Conservation (phyloP, 768 basidiomycete species). For the Russula abietina region DNA sequence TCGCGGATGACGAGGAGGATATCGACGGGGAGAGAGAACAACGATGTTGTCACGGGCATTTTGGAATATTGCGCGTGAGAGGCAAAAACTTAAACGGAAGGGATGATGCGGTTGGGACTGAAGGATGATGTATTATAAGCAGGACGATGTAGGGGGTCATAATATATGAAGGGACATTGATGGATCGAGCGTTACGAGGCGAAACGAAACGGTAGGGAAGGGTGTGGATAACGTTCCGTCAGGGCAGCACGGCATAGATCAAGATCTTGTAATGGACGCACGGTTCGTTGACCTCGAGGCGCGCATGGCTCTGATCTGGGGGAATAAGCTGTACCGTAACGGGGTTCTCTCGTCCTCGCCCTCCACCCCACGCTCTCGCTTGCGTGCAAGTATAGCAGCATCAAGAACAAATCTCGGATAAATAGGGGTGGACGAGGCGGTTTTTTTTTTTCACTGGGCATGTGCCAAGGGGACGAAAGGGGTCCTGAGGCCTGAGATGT, state of each 20-base stretch:
- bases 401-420: background rate
- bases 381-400: conserved; percentile 1
- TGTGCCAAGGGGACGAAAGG: background rate
- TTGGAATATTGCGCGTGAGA: background rate
- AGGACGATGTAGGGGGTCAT: background rate
- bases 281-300: conserved; percentile 7
- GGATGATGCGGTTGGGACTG: conserved; percentile 5
- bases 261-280: conserved; percentile 12
- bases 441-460: background rate
- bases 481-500: background rate
- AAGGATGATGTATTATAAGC: conserved; percentile 7
- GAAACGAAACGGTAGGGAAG: conserved; percentile 6
- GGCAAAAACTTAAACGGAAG: background rate
- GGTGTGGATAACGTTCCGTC: conserved; percentile 15
- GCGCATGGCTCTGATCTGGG: background rate
- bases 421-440: background rate
- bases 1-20: conserved; percentile 26
- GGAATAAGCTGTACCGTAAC: conserved; percentile 15
- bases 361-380: background rate
- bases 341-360: background rate
- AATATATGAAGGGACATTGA: conserved; percentile 8
- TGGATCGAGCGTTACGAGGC: conserved; percentile 9
- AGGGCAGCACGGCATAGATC: conserved; percentile 15
- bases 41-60: conserved; percentile 1
- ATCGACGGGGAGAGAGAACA: conserved; percentile 23